Evolutionary conservation across 2,329 filamentous ascomycete species (phyloP), one percentile per base, ranked within the genome.

Genomic region (Lasiodiplodia citricola): DNA sequence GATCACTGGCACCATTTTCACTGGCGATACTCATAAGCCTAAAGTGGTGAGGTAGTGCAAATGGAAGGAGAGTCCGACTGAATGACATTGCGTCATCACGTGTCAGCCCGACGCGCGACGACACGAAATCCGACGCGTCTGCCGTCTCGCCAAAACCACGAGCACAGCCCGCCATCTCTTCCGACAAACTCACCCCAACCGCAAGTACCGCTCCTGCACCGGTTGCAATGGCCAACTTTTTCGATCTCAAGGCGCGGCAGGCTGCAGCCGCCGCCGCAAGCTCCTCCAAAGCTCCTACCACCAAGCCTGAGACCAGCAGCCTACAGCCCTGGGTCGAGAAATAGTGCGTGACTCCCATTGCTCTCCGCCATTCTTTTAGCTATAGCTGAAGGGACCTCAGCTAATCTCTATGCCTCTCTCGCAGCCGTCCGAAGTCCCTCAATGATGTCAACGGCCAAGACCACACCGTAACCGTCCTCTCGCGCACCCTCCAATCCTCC

Each of bases 271-370:
- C 92, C n/a, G 86, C 85, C 1, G 84, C 88, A 51, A 91, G 88
- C 79, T 86, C 86, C 64, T 86, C 86, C 66, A 97, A 95, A 80
- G 80, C 85, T 67, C 86, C 90, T 72, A 87, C 83, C 38, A 81
- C 83, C 69, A 86, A 85, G 76, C 91, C 88, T 77, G 88, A 92
- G 70, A 84, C 84, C 37, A 86, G 86, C 73, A 87, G 87, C 76
- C 85, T 90, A 73, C 95, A 97, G 77, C 96, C 96, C 75, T 99
- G 96, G 96, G 95, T 98, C 66, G 96, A 98, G 84, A 98, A 98
- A 92, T 98, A 97, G 95, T 97, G 85, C 68, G 78, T 71, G 35
- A 44, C 25, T 23, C 58, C 50, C 31, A 11, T 23, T 25, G 14
- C 23, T 13, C 18, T 21, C 8, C 51, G 7, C 28, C n/a, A 8